Percentiles rank a stretch among this genome's conserved stretches.
These are phyloP conservation scores for Dichotomocladium elegans DNA, from an alignment of 371 early-diverging fungal species.

Conservation along the genomic window DNA sequence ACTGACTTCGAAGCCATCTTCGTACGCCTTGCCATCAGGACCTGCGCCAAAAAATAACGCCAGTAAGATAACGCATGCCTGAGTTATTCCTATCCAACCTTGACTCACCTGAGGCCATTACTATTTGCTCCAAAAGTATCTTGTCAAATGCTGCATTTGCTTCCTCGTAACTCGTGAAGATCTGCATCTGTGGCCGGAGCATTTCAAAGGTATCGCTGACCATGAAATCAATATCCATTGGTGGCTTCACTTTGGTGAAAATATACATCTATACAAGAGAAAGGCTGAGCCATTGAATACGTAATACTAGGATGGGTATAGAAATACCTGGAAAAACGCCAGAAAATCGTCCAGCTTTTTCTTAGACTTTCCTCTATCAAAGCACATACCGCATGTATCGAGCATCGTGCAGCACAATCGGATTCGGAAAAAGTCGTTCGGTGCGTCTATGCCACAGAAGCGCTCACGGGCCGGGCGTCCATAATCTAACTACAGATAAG, in stretches of 20 bases:
- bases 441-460: conserved; percentile 71
- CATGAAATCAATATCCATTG: conserved; percentile 89
- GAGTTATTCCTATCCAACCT: too few relatives aligned
- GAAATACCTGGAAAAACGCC: conserved; percentile 66
- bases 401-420: conserved; percentile 85
- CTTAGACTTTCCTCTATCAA: conserved; percentile 68
- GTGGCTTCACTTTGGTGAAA: conserved; percentile 72
- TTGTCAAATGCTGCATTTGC: conserved; percentile 70
- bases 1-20: conserved; percentile 42
- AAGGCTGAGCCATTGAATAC: background rate
- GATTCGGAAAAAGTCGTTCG: conserved; percentile 91
- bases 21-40: conserved; percentile 30
- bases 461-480: conserved; percentile 71
- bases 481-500: conserved; percentile 62
- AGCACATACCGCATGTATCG: conserved; percentile 84
- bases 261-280: conserved; percentile 69
- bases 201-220: conserved; percentile 78
- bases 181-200: conserved; percentile 62
- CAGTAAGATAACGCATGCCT: too few relatives aligned
- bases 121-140: conserved; percentile 48
- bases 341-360: conserved; percentile 72
- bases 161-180: conserved; percentile 72
- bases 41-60: too few relatives aligned
- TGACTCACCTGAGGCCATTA: too few relatives aligned
- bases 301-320: background rate